phyloP scores from a whole-genome alignment of 2,329 filamentous ascomycete species.

The Colletotrichum tanaceti region DNA sequence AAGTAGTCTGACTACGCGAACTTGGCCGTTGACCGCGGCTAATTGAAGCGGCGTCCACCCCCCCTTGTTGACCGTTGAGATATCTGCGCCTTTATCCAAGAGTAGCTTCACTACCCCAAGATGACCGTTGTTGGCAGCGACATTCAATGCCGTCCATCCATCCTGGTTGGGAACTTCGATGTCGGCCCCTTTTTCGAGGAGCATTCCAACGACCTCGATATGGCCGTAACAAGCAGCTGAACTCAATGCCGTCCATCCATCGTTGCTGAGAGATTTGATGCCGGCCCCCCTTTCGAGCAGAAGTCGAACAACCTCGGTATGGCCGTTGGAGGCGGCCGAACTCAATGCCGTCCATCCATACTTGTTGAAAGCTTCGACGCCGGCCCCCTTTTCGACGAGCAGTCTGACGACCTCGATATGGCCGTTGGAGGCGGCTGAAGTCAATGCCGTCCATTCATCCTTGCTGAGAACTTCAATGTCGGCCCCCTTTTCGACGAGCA shows the following conservation, averaged over 20 bases:
- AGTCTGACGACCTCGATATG: conserved; percentile 23
- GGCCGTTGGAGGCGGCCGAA: neutral
- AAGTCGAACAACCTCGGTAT: neutral
- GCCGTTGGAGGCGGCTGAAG: neutral
- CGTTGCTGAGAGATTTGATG: too few species aligned
- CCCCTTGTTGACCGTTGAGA: too few species aligned
- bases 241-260: conserved; percentile 5
- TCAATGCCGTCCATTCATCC: neutral
- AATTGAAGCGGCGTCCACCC: too few species aligned
- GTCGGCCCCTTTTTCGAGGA: conserved; percentile 1
- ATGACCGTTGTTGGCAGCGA: neutral
- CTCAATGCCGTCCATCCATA: conserved; percentile 4
- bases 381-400: conserved; percentile 21
- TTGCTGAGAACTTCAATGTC: neutral
- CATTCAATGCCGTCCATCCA: neutral
- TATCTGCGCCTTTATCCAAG: neutral
- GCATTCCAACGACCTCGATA: neutral
- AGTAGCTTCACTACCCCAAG: neutral
- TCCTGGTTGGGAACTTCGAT: neutral
- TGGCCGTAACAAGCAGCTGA: neutral
- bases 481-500: neutral
- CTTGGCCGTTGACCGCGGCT: too few species aligned
- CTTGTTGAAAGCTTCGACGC: too few species aligned
- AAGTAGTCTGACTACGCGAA: too few species aligned
- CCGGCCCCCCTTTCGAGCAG: conserved; percentile 4